Percentiles rank a stretch among this genome's conserved stretches.
Evolutionary conservation across 352 stramenopile species (phyloP).

Genomic region (Ochromonadaceae sp.): DNA sequence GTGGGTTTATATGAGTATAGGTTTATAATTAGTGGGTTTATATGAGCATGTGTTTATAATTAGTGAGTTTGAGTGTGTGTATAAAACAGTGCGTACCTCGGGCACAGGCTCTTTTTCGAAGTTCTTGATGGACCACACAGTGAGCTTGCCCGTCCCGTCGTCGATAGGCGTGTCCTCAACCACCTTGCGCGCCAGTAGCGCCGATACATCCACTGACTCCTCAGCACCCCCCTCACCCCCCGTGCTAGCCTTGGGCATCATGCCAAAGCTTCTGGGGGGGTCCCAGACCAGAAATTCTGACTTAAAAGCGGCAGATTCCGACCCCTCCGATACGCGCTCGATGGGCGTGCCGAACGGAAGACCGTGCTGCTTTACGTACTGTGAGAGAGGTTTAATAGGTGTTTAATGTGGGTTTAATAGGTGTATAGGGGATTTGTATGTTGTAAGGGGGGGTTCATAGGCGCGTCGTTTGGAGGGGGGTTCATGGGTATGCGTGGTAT

Average conservation of each 20-base stretch:
- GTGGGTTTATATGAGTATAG: too few species aligned
- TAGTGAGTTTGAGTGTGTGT: too few species aligned
- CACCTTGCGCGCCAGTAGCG: conserved; percentile 23
- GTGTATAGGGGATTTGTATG: too few species aligned
- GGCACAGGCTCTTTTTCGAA: conserved; percentile 60
- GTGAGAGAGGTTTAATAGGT: too few species aligned
- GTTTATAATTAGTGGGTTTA: too few species aligned
- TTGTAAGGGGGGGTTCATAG: too few species aligned
- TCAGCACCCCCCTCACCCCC: conserved; percentile 29
- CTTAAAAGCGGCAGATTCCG: conserved; percentile 61
- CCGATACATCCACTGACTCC: conserved; percentile 42
- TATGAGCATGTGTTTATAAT: too few species aligned
- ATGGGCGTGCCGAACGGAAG: conserved; percentile 43
- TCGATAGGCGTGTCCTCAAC: conserved; percentile 54
- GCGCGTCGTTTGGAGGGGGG: too few species aligned
- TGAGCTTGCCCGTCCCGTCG: conserved; percentile 54
- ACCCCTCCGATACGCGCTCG: conserved; percentile 58
- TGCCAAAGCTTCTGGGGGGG: conserved; percentile 46
- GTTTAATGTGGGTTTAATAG: too few species aligned
- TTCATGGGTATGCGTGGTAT: too few species aligned
- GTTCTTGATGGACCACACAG: conserved; percentile 73
- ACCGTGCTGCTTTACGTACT: conserved; percentile 54
- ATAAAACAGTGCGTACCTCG: conserved; percentile 30
- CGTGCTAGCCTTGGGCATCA: conserved; percentile 38
- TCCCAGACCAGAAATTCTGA: conserved; percentile 36